Evolutionary conservation across 2,329 filamentous ascomycete species (phyloP), one percentile per base, ranked within the genome.

Genomic region (Aspergillus sojae): DNA sequence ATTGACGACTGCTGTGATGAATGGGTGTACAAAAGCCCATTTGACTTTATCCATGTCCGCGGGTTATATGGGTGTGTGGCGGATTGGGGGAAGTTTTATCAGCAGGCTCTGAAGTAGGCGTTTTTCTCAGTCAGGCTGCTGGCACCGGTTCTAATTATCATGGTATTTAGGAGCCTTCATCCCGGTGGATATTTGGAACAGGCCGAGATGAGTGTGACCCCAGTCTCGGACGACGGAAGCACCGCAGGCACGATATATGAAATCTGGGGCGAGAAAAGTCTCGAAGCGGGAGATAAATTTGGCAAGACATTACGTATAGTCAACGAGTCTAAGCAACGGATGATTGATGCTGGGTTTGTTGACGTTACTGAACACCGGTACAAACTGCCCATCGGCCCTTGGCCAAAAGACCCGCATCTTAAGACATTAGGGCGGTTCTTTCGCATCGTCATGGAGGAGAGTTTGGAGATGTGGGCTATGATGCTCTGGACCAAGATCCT

Each of bases 11-110:
- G 64, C 50, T 66, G 60, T 2, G 64, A 63, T 6, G 58, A 62
- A 7, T 83, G 80, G 81, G 80, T 78, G 0, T 80, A 16, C 66
- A 68, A 14, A 68, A 75, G 28, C 64, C 68, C 23, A 43, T 77
- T 79, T 56, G 81, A 83, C 70, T 82, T 81, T 62, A 78, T 83
- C 48, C 81, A 84, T 67, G 71, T 81, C 16, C 79, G 81, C 57
- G 80, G 79, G 56, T 69, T 83, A 32, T 81, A 80, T 59, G 81
- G 82, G 16, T 79, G 76, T 60, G 77, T 84, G 21, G 74, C 77
- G 1, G 80, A 83, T 64, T 83, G 81, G 81, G 74, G 78, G 58
- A 75, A 74, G 58, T 81, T 83, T 66, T 79, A 63, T 32, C 55
- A 21, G n/a, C 62, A 67, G 34, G 62, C 58, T 39, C 54, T 45